phyloP scores from a whole-genome alignment of 2,329 filamentous ascomycete genomes.

The Magnaporthiopsis incrustans region DNA sequence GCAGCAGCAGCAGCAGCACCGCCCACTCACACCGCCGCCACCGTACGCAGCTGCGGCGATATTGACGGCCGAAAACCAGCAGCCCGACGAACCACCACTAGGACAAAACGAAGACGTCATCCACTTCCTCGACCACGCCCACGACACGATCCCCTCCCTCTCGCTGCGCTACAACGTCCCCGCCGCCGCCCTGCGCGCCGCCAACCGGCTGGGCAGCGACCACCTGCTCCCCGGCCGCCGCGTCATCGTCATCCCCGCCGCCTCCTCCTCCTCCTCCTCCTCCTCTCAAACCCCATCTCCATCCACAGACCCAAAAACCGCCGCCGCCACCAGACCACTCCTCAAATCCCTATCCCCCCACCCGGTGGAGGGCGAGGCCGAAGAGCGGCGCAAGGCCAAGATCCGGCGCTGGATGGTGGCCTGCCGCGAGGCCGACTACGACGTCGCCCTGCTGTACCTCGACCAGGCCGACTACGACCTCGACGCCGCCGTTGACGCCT shows the following conservation, averaged over 20 bases:
- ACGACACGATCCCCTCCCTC: slow-evolving; percentile 60
- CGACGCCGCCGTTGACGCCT: slow-evolving; percentile 53
- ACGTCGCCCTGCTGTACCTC: slow-evolving; percentile 67
- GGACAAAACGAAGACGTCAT: slow-evolving; percentile 53
- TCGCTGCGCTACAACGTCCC: slow-evolving; percentile 67
- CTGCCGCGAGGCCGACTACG: slow-evolving; percentile 70
- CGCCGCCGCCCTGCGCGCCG: slow-evolving; percentile 48
- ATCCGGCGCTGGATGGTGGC: slow-evolving; percentile 71
- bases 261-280: too few relatives aligned
- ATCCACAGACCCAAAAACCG: too few relatives aligned
- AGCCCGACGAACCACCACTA: slow-evolving; percentile 15
- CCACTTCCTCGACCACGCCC: slow-evolving; percentile 65
- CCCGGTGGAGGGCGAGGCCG: slow-evolving; percentile 67
- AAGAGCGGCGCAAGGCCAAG: slow-evolving; percentile 61
- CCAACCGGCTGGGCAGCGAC: slow-evolving; percentile 61
- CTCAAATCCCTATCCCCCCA: slow-evolving; percentile 47
- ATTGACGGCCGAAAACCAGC: too few relatives aligned
- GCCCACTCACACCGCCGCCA: background rate
- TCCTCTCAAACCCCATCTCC: too few relatives aligned
- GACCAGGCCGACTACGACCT: slow-evolving; percentile 62
- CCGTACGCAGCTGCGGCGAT: too few relatives aligned
- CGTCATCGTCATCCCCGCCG: slow-evolving; percentile 58
- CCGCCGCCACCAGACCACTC: background rate
- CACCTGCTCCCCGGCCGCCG: slow-evolving; percentile 61
- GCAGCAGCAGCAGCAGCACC: background rate